phyloP scores from a whole-genome alignment of 1,139 yeast species.

The Lodderomyces theae region DNA sequence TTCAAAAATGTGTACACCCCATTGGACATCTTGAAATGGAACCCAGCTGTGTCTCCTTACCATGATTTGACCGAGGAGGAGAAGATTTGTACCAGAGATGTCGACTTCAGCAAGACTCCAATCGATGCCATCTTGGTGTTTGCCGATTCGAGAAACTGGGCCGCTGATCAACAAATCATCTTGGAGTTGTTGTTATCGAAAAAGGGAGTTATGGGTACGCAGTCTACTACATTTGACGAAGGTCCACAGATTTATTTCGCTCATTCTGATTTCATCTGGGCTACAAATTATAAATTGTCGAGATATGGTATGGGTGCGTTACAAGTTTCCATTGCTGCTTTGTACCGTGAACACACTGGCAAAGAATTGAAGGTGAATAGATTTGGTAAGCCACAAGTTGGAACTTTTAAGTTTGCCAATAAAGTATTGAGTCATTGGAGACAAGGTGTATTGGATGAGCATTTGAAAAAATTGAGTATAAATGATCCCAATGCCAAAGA shows the following conservation, averaged over 20 bases:
- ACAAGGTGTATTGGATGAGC: slow-evolving; percentile 71
- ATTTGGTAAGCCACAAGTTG: slow-evolving; percentile 84
- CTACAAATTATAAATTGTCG: slow-evolving; percentile 74
- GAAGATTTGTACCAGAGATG: slow-evolving; percentile 48
- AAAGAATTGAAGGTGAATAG: slow-evolving; percentile 70
- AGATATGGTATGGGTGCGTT: slow-evolving; percentile 90
- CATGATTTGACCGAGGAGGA: slow-evolving; percentile 75
- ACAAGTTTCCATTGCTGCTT: slow-evolving; percentile 80
- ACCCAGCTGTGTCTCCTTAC: slow-evolving; percentile 80
- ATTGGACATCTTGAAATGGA: slow-evolving; percentile 79
- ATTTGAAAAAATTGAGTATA: slow-evolving; percentile 54
- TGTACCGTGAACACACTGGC: slow-evolving; percentile 79
- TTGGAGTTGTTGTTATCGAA: slow-evolving; percentile 71
- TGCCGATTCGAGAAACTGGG: slow-evolving; percentile 87
- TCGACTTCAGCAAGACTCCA: slow-evolving; percentile 60
- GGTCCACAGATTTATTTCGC: slow-evolving; percentile 85
- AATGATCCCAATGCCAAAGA: slow-evolving; percentile 46
- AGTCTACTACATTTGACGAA: slow-evolving; percentile 63
- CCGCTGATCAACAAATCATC: slow-evolving; percentile 84
- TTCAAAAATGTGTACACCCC: slow-evolving; percentile 75
- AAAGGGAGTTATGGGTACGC: slow-evolving; percentile 80
- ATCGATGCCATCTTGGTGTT: slow-evolving; percentile 76
- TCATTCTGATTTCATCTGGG: slow-evolving; percentile 87
- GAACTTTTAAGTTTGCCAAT: slow-evolving; percentile 77
- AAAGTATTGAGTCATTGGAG: slow-evolving; percentile 76